Evolutionary conservation across 352 stramenopile genomes (phyloP).

Genomic region (Phytophthora agathidicida): DNA sequence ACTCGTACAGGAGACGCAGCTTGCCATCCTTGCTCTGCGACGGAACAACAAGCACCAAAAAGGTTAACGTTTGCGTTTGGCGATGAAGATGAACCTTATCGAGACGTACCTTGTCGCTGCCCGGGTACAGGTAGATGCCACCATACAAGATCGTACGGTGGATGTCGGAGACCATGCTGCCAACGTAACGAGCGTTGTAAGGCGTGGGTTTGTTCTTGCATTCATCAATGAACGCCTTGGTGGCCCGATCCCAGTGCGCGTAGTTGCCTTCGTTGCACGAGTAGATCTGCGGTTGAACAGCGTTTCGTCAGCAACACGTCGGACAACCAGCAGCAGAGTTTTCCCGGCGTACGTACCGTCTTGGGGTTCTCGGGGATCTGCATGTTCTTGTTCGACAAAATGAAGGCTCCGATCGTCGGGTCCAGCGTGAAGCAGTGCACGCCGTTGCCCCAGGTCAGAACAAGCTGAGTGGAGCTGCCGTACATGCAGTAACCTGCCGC

Average conservation of each 20-base stretch:
- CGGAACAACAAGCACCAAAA: neutral
- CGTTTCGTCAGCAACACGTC: neutral
- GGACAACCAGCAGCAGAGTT: neutral
- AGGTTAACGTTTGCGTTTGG: slow-evolving; percentile 19
- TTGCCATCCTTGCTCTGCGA: slow-evolving; percentile 87
- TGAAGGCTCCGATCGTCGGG: slow-evolving; percentile 97
- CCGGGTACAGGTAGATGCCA: slow-evolving; percentile 98
- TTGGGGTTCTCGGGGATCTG: slow-evolving; percentile 91
- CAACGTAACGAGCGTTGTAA: slow-evolving; percentile 96
- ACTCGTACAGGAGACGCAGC: slow-evolving; percentile 98
- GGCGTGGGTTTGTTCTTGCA: slow-evolving; percentile 78
- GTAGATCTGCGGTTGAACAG: slow-evolving; percentile 81
- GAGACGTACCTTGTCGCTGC: slow-evolving; percentile 93
- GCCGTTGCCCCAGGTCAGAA: slow-evolving; percentile 94
- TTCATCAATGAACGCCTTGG: slow-evolving; percentile 84
- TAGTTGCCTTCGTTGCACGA: slow-evolving; percentile 99
- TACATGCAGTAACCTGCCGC: slow-evolving; percentile 99
- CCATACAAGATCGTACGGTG: slow-evolving; percentile 98
- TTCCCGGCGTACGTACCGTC: slow-evolving; percentile 53
- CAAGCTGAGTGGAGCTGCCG: slow-evolving; percentile 96
- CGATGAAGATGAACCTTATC: no score
- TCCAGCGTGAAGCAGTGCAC: slow-evolving; percentile 98
- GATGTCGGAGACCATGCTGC: slow-evolving; percentile 98
- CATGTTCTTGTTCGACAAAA: slow-evolving; percentile 95
- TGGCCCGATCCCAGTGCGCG: slow-evolving; percentile 93